Conservation (phyloP, 2,329 filamentous ascomycete species). For the Aureobasidium uvarum region DNA sequence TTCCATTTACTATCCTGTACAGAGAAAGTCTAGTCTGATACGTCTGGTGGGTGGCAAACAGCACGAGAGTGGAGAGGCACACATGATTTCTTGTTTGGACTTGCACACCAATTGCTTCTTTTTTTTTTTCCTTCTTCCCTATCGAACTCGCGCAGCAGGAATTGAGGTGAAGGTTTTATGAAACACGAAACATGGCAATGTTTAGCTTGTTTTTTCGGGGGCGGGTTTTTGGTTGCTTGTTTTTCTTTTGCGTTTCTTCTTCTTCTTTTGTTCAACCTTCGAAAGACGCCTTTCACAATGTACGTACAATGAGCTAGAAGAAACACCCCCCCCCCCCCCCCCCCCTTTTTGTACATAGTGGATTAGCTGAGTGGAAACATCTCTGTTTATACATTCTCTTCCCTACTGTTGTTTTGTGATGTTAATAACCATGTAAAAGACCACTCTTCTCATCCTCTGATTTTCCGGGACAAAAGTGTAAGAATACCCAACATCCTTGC, state of each 20-base stretch:
- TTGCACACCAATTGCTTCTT: neutral
- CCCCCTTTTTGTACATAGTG: neutral
- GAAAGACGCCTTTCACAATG: neutral
- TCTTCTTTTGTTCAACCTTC: neutral
- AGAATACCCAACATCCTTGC: too few relatives aligned
- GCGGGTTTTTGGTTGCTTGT: neutral
- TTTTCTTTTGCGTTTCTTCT: neutral
- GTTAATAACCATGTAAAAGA: neutral
- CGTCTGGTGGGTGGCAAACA: neutral
- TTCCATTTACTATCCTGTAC: neutral
- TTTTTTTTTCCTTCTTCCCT: too few relatives aligned
- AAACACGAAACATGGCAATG: constrained; percentile 3
- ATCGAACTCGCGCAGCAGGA: neutral
- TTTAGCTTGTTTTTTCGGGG: neutral
- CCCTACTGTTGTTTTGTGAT: neutral
- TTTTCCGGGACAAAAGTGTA: neutral
- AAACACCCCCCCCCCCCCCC: neutral
- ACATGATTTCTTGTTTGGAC: neutral
- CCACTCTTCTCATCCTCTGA: neutral
- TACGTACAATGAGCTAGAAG: neutral
- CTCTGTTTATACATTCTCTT: neutral
- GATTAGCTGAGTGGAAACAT: neutral
- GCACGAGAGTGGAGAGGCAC: constrained; percentile 3
- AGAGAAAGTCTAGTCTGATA: neutral
- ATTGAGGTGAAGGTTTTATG: constrained; percentile 8